A percentile compares a stretch with the other conserved stretches of the same genome.
phyloP scores from a whole-genome alignment of 805 yeast genomes.

The Candida montana region DNA sequence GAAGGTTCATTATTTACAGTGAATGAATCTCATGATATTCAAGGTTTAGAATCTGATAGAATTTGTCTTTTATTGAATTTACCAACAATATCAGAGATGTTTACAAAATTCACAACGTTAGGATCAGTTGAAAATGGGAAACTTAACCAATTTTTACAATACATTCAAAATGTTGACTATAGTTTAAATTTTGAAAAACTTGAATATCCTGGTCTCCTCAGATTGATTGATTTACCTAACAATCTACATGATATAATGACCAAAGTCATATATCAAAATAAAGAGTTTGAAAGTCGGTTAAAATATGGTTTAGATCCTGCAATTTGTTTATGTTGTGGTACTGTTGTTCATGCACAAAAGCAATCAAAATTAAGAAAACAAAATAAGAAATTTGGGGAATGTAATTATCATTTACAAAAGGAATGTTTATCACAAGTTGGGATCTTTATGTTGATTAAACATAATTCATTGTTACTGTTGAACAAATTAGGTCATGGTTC shows the following conservation, averaged over 20 bases:
- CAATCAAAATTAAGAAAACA: slow-evolving; percentile 31
- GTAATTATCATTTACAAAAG: slow-evolving; percentile 62
- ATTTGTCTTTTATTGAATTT: slow-evolving; percentile 46
- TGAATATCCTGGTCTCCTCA: slow-evolving; percentile 63
- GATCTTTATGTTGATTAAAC: slow-evolving; percentile 66
- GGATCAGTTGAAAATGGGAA: slow-evolving; percentile 24
- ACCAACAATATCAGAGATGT: slow-evolving; percentile 30
- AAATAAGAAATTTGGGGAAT: slow-evolving; percentile 63
- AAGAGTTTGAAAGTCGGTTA: slow-evolving; percentile 33
- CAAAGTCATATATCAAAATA: slow-evolving; percentile 42
- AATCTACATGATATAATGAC: slow-evolving; percentile 68
- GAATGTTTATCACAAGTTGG: slow-evolving; percentile 69
- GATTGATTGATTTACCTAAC: slow-evolving; percentile 58
- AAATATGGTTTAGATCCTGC: slow-evolving; percentile 60
- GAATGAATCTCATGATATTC: slow-evolving; percentile 1
- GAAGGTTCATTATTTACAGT: slow-evolving; percentile 18
- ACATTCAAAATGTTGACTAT: slow-evolving; percentile 19
- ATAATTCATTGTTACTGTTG: slow-evolving; percentile 56
- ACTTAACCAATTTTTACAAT: slow-evolving; percentile 14
- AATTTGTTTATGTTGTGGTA: slow-evolving; percentile 78
- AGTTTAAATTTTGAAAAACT: slow-evolving; percentile 25
- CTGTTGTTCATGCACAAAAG: slow-evolving; percentile 60
- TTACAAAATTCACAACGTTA: slow-evolving; percentile 10
- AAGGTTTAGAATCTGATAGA: slow-evolving; percentile 46
- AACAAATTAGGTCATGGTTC: slow-evolving; percentile 71